Evolutionary conservation across 2,329 filamentous ascomycete species (phyloP), one percentile per base, ranked within the genome.

Genomic region (Aspergillus quadricinctus): DNA sequence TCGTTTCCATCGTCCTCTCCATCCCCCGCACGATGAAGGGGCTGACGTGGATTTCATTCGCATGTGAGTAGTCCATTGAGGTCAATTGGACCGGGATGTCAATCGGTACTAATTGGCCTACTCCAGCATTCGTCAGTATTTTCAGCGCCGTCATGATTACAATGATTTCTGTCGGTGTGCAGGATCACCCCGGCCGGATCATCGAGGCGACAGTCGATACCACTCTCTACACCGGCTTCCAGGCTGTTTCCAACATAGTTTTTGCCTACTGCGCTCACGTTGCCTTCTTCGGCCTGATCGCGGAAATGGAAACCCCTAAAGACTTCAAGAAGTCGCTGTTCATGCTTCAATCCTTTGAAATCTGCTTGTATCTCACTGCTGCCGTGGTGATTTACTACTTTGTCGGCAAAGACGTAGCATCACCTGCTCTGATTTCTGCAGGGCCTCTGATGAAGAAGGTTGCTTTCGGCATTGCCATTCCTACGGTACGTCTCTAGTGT

Each of bases 321-420:
- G 81, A 85, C 57, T 88, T 83, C 69, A 77, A 80, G 48, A 86
- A 86, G 70, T 81, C 86, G 3, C 81, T 91, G 56, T 77, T 79
- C 64, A 69, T 86, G 54, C 79, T 88, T 21, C 84, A 88, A 68
- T 74, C 77, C 25, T 76, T 78, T 52, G 83, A 87, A 58, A 83
- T 83, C 0, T 66, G 73, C 27, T 78, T 89, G 48, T 90, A 90
- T 68, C 78, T 86, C 27, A 66, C 87, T 14, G 85, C 86, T 0
- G 86, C 86, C 11, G 80, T 83, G n/a, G 80, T 90, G 46, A 85
- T 89, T 64, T 90, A 90, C 72, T 78, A 83, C 61, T 90, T 81
- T 65, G 84, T 82, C 10, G 88, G 88, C 0, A 73, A 78, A 1
- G 71, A 77, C 8, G 86, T 90, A 2, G 77, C 78, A 0, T 85